Evolutionary conservation across 495 filamentous ascomycete genomes (phyloP), one percentile per base, ranked within the genome.

Genomic region (Daldinia bambusicola): DNA sequence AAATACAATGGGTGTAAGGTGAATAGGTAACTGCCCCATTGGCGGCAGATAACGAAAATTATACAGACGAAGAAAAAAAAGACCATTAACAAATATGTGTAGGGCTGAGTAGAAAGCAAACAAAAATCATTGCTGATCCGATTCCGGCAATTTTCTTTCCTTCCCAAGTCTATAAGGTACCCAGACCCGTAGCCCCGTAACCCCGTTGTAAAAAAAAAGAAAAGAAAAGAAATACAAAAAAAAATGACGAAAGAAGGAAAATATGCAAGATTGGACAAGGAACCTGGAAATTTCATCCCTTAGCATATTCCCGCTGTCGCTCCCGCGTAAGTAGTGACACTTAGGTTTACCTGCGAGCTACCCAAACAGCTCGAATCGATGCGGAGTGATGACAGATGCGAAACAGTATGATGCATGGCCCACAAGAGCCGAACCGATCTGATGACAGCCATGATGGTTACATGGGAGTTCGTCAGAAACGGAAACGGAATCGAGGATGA

Each of bases 331-430:
- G 22, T 22, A 48, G 43, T 72, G 70, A 72, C 70, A 61, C 70
- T 66, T 65, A 26, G 45, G 37, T 45, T 53, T 59, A 56, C 50
- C 45, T 34, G 36, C 38, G 18, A 41, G 22, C 30, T 55, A 26
- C 40, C 18, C 20, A 56, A 65, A 41, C 26, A 65, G 55, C 43
- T 50, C 56, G 56, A 48, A 6, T 26, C 41, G 22, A 73, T 66
- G 61, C 61, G 65, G 36, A 60, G 61, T 68, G 56, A 73, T 73
- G 70, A 69, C 70, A 73, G 70, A 73, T 69, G 70, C 66, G 57
- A 62, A 68, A 72, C 70, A 72, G 55, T 51, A 69, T 73, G 51
- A 66, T 69, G 61, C 45, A 62, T 32, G 22, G 55, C 38, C 64
- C 63, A 56, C 37, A 60, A 31, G 48, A 45, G 30, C 13, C 31